A percentile compares a stretch with the other conserved stretches of the same genome.
These are phyloP conservation scores for Chrysanthemum seticuspe DNA, from an alignment of 129 eudicot genomes.

Conservation along the genomic window DNA sequence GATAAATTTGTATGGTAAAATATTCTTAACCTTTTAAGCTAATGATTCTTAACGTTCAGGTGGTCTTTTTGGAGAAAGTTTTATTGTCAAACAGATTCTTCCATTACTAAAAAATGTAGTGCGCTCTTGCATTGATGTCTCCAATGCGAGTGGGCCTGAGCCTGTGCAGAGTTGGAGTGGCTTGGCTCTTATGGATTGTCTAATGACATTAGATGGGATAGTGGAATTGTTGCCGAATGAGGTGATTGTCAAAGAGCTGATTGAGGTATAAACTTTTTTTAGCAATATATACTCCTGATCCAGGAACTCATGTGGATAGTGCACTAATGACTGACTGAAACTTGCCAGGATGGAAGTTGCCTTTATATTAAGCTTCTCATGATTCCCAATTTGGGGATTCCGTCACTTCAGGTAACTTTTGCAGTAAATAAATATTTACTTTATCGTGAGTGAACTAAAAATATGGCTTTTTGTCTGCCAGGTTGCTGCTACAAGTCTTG, in stretches of 20 bases:
- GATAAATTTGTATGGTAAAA: background rate
- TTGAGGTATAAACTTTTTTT: constrained; percentile 51
- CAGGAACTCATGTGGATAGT: background rate
- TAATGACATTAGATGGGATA: constrained; percentile 69
- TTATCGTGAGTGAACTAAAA: background rate
- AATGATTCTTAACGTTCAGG: constrained; percentile 45
- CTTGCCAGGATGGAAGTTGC: constrained; percentile 66
- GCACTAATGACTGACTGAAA: constrained; percentile 9
- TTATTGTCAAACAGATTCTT: constrained; percentile 69
- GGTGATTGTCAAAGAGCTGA: constrained; percentile 76
- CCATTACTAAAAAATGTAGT: constrained; percentile 71
- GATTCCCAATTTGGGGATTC: constrained; percentile 60
- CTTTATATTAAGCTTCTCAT: constrained; percentile 70
- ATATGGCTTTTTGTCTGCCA: constrained; percentile 26
- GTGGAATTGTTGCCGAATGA: constrained; percentile 52
- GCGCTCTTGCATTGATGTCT: constrained; percentile 60
- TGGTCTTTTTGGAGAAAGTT: constrained; percentile 81
- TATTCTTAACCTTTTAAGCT: constrained; percentile 22
- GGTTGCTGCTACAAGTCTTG: constrained; percentile 83
- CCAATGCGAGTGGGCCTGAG: constrained; percentile 63
- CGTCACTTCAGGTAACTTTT: constrained; percentile 66
- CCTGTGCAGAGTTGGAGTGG: constrained; percentile 84
- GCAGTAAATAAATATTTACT: background rate
- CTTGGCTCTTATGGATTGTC: constrained; percentile 81
- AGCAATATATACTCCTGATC: too few relatives aligned